These are phyloP conservation scores for Wickerhamomyces mucosus DNA, from an alignment of 805 yeast genomes.

Conservation along the genomic window DNA sequence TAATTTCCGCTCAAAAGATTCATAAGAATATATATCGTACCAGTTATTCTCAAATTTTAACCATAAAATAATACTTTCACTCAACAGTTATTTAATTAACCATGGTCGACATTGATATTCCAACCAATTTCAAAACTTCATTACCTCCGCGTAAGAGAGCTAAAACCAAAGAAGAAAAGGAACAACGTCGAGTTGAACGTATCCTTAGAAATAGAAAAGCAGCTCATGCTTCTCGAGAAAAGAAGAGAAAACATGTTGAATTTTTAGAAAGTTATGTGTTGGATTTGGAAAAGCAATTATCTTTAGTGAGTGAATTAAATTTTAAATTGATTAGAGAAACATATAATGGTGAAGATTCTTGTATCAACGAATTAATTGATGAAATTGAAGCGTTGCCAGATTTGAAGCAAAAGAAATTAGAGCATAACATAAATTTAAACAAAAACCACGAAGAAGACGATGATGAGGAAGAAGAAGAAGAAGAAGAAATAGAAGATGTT, in stretches of 20 bases:
- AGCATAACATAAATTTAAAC: conserved; percentile 13
- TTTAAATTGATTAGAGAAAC: conserved; percentile 5
- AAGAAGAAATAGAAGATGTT: background rate
- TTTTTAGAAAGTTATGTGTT: conserved; percentile 44
- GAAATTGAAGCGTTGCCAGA: conserved; percentile 15
- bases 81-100: too few species aligned
- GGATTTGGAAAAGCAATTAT: conserved; percentile 18
- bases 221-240: conserved; percentile 95
- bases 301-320: conserved; percentile 10
- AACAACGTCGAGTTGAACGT: conserved; percentile 89
- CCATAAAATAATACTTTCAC: too few species aligned
- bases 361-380: conserved; percentile 9
- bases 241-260: conserved; percentile 88
- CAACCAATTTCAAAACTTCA: conserved; percentile 33
- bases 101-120: too few species aligned
- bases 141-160: conserved; percentile 96
- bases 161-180: conserved; percentile 92
- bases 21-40: too few species aligned
- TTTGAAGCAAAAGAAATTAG: conserved; percentile 11
- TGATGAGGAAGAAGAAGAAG: conserved; percentile 5
- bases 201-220: conserved; percentile 91
- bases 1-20: too few species aligned
- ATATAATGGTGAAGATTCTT: conserved; percentile 14
- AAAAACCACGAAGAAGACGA: conserved; percentile 8
- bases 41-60: too few species aligned